phyloP scores from a whole-genome alignment of 345 rosid species.

The Arabis alpina region DNA sequence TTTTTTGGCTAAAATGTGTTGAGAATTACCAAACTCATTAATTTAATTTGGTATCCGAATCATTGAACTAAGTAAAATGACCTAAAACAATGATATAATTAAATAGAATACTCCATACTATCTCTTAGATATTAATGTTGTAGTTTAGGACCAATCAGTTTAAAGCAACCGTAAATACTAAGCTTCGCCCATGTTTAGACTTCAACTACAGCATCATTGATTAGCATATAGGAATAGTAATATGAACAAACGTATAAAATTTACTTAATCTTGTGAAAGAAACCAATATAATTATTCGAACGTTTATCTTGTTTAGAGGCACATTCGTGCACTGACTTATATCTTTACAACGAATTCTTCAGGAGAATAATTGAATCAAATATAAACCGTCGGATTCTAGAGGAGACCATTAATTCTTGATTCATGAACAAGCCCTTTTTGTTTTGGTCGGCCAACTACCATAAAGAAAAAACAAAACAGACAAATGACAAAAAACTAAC shows the following conservation, averaged over 20 bases:
- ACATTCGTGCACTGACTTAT: slow-evolving; percentile 15
- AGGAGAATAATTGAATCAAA: slow-evolving; percentile 9
- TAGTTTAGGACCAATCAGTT: neutral
- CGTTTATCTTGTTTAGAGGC: slow-evolving; percentile 1
- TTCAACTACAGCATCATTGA: neutral
- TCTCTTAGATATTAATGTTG: neutral
- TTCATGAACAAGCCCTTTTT: slow-evolving; percentile 14
- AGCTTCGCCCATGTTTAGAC: slow-evolving; percentile 1
- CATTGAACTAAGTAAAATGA: too few species aligned
- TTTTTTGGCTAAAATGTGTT: too few species aligned
- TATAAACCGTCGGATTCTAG: neutral
- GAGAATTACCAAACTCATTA: too few species aligned
- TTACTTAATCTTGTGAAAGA: neutral
- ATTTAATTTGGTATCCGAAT: too few species aligned
- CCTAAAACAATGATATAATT: too few species aligned
- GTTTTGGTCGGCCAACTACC: slow-evolving; percentile 40
- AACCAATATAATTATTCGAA: neutral
- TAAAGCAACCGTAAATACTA: neutral
- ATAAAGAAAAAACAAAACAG: slow-evolving; percentile 14
- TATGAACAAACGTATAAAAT: neutral
- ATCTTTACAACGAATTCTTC: neutral
- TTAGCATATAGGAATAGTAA: neutral
- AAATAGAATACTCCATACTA: too few species aligned
- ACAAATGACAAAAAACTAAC: neutral
- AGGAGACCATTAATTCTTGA: neutral